A percentile compares a stretch with the other conserved stretches of the same genome.
phyloP scores from a whole-genome alignment of 768 basidiomycete species.

The Arthromyces matolae region DNA sequence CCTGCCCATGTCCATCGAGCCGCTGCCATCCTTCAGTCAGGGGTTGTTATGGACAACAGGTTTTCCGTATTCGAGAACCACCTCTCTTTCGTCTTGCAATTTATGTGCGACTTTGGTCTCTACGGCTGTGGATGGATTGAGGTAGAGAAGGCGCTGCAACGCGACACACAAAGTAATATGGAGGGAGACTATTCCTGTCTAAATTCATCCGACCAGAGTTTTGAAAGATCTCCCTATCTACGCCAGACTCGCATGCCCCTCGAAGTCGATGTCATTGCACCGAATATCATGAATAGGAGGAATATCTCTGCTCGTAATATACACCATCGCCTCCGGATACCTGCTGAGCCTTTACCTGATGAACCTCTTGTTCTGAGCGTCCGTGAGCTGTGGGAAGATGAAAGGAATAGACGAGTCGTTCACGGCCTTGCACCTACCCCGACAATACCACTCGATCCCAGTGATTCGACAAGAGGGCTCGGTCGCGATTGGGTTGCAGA shows the following conservation, averaged over 20 bases:
- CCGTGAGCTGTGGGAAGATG: constrained; percentile 95
- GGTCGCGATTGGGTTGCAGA: constrained; percentile 70
- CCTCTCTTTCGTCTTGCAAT: constrained; percentile 83
- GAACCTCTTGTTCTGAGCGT: constrained; percentile 86
- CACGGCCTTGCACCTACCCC: constrained; percentile 73
- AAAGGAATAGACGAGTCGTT: constrained; percentile 66
- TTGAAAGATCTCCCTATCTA: constrained; percentile 54
- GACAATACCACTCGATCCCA: constrained; percentile 65
- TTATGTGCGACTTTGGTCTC: constrained; percentile 91
- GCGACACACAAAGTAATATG: constrained; percentile 32
- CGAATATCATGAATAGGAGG: constrained; percentile 84
- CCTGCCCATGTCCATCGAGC: constrained; percentile 68
- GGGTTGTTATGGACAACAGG: constrained; percentile 74
- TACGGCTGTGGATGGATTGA: constrained; percentile 94
- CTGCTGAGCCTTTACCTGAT: constrained; percentile 43
- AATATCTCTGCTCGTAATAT: constrained; percentile 57
- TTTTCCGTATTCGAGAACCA: constrained; percentile 89
- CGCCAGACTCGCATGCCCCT: constrained; percentile 66
- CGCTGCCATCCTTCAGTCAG: constrained; percentile 74
- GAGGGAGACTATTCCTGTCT: constrained; percentile 31
- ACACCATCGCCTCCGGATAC: constrained; percentile 67
- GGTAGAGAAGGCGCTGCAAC: constrained; percentile 60
- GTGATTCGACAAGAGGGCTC: constrained; percentile 53
- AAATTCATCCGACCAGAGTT: constrained; percentile 19
- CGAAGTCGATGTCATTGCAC: constrained; percentile 80